A percentile compares a stretch with the other conserved stretches of the same genome.
phyloP scores from a whole-genome alignment of 768 basidiomycete species.

The Scleroderma citrinum region DNA sequence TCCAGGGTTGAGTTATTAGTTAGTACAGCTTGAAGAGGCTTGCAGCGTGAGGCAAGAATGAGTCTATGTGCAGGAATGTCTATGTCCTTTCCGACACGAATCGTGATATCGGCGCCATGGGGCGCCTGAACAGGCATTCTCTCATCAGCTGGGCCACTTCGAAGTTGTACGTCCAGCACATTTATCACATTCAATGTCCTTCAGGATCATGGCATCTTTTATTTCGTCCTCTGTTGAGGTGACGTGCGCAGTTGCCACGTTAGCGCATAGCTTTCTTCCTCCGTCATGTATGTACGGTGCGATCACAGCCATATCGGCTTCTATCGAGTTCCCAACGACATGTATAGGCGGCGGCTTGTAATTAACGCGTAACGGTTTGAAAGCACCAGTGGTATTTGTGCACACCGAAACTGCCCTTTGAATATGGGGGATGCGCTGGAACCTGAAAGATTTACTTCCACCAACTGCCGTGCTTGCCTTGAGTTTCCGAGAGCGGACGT shows the following conservation, averaged over 20 bases:
- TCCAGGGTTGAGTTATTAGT: constrained; percentile 24
- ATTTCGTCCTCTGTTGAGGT: constrained; percentile 30
- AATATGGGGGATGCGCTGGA: constrained; percentile 70
- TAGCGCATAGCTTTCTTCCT: background rate
- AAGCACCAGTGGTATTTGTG: constrained; percentile 82
- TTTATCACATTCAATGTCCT: constrained; percentile 29
- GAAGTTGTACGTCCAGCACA: background rate
- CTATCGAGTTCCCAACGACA: constrained; percentile 49
- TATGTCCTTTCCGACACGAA: constrained; percentile 40
- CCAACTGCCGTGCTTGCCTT: constrained; percentile 19
- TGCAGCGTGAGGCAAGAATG: constrained; percentile 58
- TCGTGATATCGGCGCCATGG: constrained; percentile 56
- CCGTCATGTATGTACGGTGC: constrained; percentile 46
- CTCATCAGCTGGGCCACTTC: constrained; percentile 3
- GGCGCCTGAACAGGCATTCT: background rate
- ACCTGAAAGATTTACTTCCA: constrained; percentile 57
- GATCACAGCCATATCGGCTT: constrained; percentile 59
- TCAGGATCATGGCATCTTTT: constrained; percentile 31
- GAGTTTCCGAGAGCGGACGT: constrained; percentile 61
- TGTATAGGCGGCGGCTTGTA: constrained; percentile 52
- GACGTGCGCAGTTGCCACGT: background rate
- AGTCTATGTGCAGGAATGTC: constrained; percentile 58
- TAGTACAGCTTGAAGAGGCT: constrained; percentile 40
- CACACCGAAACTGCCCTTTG: constrained; percentile 85
- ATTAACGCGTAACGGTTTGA: constrained; percentile 78